These are phyloP conservation scores for Penicillium bovifimosum DNA, from an alignment of 495 filamentous ascomycete genomes.

Conservation along the genomic window DNA sequence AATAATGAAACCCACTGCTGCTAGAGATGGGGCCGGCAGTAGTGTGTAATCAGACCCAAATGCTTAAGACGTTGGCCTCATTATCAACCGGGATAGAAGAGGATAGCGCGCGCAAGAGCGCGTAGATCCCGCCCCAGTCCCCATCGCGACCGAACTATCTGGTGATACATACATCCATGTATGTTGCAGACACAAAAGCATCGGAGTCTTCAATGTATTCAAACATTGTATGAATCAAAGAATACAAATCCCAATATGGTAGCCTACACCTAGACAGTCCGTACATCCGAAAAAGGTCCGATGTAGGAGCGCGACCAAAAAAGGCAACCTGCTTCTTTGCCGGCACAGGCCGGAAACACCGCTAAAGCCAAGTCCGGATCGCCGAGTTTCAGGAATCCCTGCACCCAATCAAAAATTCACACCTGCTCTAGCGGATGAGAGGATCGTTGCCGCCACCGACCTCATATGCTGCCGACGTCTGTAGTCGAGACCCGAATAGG, in stretches of 20 bases:
- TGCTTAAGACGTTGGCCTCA: neutral
- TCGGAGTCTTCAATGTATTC: neutral
- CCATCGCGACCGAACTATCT: slow-evolving; percentile 7
- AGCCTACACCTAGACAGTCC: neutral
- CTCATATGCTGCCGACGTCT: slow-evolving; percentile 18
- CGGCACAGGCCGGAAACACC: slow-evolving; percentile 27
- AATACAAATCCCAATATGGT: neutral
- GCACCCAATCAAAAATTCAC: slow-evolving; percentile 14
- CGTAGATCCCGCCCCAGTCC: slow-evolving; percentile 10
- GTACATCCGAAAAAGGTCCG: slow-evolving; percentile 2
- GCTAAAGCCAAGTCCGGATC: slow-evolving; percentile 26
- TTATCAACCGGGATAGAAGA: slow-evolving; percentile 1
- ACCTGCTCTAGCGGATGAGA: slow-evolving; percentile 11
- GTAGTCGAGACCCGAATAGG: slow-evolving; percentile 9
- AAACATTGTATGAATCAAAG: neutral
- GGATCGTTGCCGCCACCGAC: slow-evolving; percentile 25
- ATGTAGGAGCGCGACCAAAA: neutral
- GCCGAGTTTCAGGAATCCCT: slow-evolving; percentile 24
- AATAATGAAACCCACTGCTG: neutral
- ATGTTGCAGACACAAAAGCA: neutral
- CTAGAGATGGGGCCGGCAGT: slow-evolving; percentile 1
- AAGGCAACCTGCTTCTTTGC: neutral
- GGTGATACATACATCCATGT: neutral
- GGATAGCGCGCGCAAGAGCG: slow-evolving; percentile 6
- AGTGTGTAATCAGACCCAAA: slow-evolving; percentile 1